Base-by-base conservation (phyloP, 257 asterid species). In the Solanum etuberosum region DNA sequence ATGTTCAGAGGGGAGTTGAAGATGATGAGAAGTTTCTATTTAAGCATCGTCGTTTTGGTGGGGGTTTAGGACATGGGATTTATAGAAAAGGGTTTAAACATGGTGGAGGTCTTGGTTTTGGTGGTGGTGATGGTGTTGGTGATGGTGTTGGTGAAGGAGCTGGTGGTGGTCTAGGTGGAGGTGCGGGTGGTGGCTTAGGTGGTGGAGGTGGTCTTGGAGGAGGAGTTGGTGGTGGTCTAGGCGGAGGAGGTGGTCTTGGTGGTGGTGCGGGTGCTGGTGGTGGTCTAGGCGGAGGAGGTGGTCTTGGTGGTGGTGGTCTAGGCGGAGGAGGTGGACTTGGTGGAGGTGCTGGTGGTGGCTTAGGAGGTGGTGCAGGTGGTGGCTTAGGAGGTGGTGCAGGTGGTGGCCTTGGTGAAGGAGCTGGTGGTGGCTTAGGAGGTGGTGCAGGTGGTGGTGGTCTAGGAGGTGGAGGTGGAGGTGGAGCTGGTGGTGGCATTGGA, bases 21-120 rank as follows among this genome's bases (percentile, higher is more conserved):
- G 91, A 90, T 70, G 94, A 90, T 57, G 93, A 93, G 35, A 94
- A 92, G 87, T 42, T 85, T 20, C 5, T 85, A 4, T 77, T 48
- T 48, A n/a, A 29, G 42, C 68, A 71, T 67, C 87, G 80, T 42
- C 87, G 21, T 54, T 85, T 80, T 7, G 88, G 87, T 57, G 90
- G 88, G 20, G 88, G 88, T 27, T 63, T 67, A 65, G 90, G 87
- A 6, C 83, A 77, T 40, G 83, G 83, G 59, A 77, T 77, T 77
- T 77, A 40, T 40, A n/a, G 83, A 15, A 77, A 68, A 31, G 67
- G 87, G 83, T 71, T 85, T 7, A 78, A 37, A 29, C 84, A 78
- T n/a, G 84, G 83, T 9, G 83, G 25, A 27, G 88, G 90, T 27
- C 34, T 31, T 16, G 89, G 89, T 2, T 32, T 48, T 4, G 68